These are phyloP conservation scores for Aureobasidium leucospermi DNA, from an alignment of 2,329 filamentous ascomycete species.

Conservation along the genomic window DNA sequence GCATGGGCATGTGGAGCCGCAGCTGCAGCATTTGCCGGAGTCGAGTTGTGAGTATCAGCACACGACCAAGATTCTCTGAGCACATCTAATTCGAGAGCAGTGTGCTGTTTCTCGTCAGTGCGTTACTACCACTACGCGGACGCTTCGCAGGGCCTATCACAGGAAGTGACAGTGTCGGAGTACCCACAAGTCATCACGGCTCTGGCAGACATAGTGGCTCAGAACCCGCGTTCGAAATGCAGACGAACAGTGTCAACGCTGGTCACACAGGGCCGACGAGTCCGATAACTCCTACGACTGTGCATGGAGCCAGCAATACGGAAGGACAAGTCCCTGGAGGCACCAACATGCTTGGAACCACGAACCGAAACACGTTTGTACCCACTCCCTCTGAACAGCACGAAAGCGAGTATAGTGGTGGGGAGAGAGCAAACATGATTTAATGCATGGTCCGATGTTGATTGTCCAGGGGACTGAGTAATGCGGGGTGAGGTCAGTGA, in stretches of 20 bases:
- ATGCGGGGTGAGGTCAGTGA: not conserved
- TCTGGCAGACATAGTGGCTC: not conserved
- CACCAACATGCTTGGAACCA: not conserved
- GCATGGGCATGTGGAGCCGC: constrained; percentile 12
- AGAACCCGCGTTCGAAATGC: not conserved
- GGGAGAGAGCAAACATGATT: not conserved
- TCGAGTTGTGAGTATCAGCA: constrained; percentile 8
- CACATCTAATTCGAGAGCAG: not conserved
- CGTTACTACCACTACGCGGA: constrained; percentile 3
- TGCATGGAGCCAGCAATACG: not conserved
- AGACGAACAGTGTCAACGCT: not conserved
- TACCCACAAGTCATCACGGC: not conserved
- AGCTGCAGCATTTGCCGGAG: constrained; percentile 1
- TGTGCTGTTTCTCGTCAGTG: constrained; percentile 5
- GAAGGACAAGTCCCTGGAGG: not conserved
- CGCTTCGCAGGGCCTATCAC: not conserved
- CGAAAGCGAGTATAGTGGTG: not conserved
- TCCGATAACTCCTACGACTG: not conserved
- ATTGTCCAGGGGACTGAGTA: not conserved
- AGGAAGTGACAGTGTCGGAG: not conserved
- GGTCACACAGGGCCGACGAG: not conserved
- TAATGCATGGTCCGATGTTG: not conserved
- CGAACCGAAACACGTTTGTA: not conserved
- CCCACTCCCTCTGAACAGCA: not conserved
- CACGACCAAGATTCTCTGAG: too few relatives aligned